phyloP scores from a whole-genome alignment of 805 yeast genomes.

The Candida ipomoeae region DNA sequence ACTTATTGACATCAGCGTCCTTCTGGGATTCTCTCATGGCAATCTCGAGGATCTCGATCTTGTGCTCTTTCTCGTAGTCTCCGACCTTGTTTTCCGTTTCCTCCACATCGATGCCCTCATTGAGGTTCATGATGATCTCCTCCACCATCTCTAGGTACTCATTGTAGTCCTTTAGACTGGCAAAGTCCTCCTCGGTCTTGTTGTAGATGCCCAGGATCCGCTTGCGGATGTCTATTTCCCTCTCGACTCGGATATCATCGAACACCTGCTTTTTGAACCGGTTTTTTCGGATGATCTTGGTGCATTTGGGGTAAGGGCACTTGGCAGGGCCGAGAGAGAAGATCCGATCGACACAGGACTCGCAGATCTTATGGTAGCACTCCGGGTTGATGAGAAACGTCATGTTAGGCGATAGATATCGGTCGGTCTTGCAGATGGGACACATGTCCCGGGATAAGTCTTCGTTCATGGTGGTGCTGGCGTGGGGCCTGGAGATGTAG shows the following conservation, averaged over 20 bases:
- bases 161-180: constrained; percentile 56
- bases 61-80: constrained; percentile 69
- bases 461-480: constrained; percentile 25
- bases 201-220: constrained; percentile 75
- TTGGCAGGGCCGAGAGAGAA: constrained; percentile 94
- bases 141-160: constrained; percentile 82
- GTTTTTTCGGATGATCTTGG: constrained; percentile 79
- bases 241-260: constrained; percentile 85
- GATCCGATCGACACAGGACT: constrained; percentile 92
- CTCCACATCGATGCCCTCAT: constrained; percentile 64
- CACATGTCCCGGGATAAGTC: constrained; percentile 75
- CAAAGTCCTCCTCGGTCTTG: constrained; percentile 72
- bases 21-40: constrained; percentile 60
- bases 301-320: constrained; percentile 92
- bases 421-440: constrained; percentile 94
- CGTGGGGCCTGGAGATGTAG: not conserved
- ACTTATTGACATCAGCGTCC: constrained; percentile 62
- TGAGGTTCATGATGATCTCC: constrained; percentile 70
- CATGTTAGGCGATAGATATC: constrained; percentile 91
- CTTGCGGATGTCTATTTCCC: constrained; percentile 86
- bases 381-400: constrained; percentile 91
- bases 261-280: constrained; percentile 89
- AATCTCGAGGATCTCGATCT: constrained; percentile 70
- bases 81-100: constrained; percentile 61
- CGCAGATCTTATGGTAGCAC: constrained; percentile 97